A percentile compares a stretch with the other conserved stretches of the same genome.
phyloP scores from a whole-genome alignment of 2,329 filamentous ascomycete species.

The Colletotrichum australisinense region DNA sequence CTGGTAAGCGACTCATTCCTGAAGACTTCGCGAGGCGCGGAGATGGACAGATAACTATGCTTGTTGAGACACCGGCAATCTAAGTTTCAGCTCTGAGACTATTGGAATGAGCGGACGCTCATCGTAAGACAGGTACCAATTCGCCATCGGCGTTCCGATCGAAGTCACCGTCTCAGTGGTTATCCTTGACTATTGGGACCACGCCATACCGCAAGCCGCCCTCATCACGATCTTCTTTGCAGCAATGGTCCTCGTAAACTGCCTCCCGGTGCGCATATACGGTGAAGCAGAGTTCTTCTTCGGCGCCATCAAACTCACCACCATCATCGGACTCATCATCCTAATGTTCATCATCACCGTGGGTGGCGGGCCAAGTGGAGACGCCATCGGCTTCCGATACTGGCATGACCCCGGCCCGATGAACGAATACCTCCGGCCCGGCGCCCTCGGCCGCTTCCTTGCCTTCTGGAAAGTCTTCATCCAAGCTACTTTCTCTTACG shows the following conservation, averaged over 20 bases:
- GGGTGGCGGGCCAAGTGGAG: constrained; percentile 55
- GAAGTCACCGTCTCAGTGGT: constrained; percentile 57
- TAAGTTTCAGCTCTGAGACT: no score
- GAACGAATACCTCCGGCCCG: constrained; percentile 53
- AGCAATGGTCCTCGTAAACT: constrained; percentile 52
- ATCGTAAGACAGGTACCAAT: constrained; percentile 47
- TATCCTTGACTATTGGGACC: constrained; percentile 58
- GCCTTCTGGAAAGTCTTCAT: constrained; percentile 59
- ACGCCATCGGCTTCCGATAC: constrained; percentile 58
- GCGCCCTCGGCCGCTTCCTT: constrained; percentile 52
- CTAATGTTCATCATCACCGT: constrained; percentile 61
- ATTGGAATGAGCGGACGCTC: no score
- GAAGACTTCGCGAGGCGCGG: no score
- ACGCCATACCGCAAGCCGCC: constrained; percentile 41
- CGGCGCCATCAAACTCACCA: constrained; percentile 60
- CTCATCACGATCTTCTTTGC: constrained; percentile 52
- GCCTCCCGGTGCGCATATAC: constrained; percentile 56
- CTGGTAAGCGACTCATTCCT: constrained; percentile 44
- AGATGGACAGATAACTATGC: no score
- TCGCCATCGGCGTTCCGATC: constrained; percentile 60
- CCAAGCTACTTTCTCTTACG: constrained; percentile 60
- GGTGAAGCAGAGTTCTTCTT: constrained; percentile 66
- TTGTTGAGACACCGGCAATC: no score
- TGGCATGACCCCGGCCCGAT: constrained; percentile 56
- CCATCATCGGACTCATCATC: constrained; percentile 61